Evolutionary conservation across 1,284 basidiomycete genomes (phyloP).

Genomic region (Pseudozyma sp.): DNA sequence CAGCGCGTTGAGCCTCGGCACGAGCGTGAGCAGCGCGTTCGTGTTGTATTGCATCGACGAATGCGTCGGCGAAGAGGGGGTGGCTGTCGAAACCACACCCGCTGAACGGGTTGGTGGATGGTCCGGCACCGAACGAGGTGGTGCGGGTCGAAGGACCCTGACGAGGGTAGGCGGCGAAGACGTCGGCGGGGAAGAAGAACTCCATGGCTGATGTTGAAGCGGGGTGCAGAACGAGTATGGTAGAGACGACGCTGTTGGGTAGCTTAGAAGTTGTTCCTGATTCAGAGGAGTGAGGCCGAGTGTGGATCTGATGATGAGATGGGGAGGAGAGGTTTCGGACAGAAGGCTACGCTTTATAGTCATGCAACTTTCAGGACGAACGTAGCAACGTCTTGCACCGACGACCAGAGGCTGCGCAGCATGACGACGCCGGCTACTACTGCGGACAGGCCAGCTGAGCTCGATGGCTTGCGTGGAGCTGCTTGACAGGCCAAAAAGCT

Average conservation of each 20-base stretch:
- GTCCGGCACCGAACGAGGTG: conserved; percentile 17
- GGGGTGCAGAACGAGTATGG: conserved; percentile 3
- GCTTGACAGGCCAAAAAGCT: conserved; percentile 23
- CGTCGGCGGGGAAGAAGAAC: conserved; percentile 56
- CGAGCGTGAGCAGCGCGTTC: conserved; percentile 36
- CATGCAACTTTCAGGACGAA: background rate
- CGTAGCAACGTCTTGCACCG: background rate
- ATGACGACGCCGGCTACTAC: conserved; percentile 18
- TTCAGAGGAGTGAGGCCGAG: conserved; percentile 4
- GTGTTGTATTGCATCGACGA: conserved; percentile 45
- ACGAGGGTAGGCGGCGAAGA: conserved; percentile 42
- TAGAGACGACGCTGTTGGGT: background rate
- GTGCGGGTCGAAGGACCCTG: conserved; percentile 22
- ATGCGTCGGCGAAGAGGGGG: conserved; percentile 29
- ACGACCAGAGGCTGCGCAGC: conserved; percentile 2
- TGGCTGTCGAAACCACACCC: conserved; percentile 47
- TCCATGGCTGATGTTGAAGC: conserved; percentile 24
- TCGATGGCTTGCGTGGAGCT: conserved; percentile 1
- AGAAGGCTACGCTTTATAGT: conserved; percentile 16
- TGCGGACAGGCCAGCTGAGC: background rate
- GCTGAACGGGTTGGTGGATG: conserved; percentile 29
- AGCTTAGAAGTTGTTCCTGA: conserved; percentile 15
- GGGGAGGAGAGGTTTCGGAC: background rate
- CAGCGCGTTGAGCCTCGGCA: conserved; percentile 32
- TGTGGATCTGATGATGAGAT: conserved; percentile 13